Percentiles rank a stretch among this genome's conserved stretches.
phyloP scores from a whole-genome alignment of 2,329 filamentous ascomycete species.

The Claviceps pusilla region DNA sequence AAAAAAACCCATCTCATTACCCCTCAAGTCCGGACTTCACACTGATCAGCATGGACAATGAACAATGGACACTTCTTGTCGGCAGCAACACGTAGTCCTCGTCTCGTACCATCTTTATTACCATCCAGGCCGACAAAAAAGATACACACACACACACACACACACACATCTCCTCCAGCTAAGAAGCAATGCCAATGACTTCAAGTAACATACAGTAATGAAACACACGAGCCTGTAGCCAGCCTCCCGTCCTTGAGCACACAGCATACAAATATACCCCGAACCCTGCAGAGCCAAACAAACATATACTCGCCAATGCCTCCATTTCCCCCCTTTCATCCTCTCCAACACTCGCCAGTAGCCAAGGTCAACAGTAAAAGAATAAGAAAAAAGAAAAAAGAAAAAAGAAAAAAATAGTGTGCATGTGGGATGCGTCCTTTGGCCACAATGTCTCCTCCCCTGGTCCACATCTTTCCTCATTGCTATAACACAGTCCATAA shows the following conservation, averaged over 20 bases:
- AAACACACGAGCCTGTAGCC: background rate
- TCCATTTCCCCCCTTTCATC: background rate
- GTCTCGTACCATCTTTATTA: background rate
- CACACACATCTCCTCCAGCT: background rate
- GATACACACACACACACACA: background rate
- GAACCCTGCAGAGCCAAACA: background rate
- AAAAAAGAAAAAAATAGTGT: background rate
- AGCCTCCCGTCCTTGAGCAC: background rate
- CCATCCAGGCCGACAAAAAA: background rate
- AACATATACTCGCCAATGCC: background rate
- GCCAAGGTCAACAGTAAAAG: background rate
- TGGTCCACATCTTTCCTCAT: background rate
- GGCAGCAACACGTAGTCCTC: background rate
- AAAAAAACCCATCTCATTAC: too few relatives aligned
- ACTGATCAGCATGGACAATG: background rate
- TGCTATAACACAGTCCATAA: background rate
- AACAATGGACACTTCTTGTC: too few relatives aligned
- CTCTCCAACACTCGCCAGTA: background rate
- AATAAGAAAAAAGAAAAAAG: background rate
- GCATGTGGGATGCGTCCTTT: background rate
- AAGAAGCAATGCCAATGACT: conserved; percentile 5
- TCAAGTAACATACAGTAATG: conserved; percentile 2
- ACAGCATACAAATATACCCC: background rate
- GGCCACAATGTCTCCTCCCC: background rate
- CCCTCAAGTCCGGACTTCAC: background rate